Evolutionary conservation across 495 filamentous ascomycete species (phyloP), one percentile per base, ranked within the genome.

Genomic region (Annulohypoxylon maeteangense): DNA sequence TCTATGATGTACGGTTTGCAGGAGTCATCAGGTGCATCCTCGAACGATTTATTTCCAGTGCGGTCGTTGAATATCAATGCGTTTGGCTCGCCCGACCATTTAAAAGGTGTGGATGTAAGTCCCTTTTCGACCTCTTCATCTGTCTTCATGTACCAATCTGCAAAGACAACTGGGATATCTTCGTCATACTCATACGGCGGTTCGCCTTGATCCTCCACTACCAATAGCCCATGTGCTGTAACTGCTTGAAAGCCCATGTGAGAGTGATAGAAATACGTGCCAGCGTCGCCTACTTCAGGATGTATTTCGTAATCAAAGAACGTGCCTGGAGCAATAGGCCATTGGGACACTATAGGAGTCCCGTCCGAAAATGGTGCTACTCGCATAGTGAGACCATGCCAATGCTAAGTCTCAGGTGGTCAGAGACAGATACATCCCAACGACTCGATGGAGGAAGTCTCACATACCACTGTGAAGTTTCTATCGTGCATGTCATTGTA

Each of bases 231-330:
- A 5, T 81, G 70, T 4, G 83, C 84, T 47, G 84, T 84, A 31
- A 85, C 75, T 2, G 86, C 82, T 75, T 89, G 87, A 63, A 89
- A 83, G 0, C 78, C 84, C 27, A 89, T 82, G 62, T 90, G 87
- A 7, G 85, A 88, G 70, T 90, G 87, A 62, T 89, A 90, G 72
- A 86, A 89, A 75, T 88, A 89, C 4, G 85, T 84, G 16, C 86
- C 87, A 7, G 86, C 83, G 56, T 86, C 80, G 7, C 81, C 83
- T 4, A 77, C 18, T 18, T 84, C 77, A 7, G 84, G 81, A 8
- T 76, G 74, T 20, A 89, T 79, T 71, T 90, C 86, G 72, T 90
- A 89, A 77, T 90, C 88, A 76, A 90, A 89, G 78, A 84, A 90
- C 67, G 86, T 81, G 14, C 80, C 71, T 7, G 87, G 86, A 3